Base-by-base conservation (phyloP, 306 rosid genomes). In the Carpinus viminea region DNA sequence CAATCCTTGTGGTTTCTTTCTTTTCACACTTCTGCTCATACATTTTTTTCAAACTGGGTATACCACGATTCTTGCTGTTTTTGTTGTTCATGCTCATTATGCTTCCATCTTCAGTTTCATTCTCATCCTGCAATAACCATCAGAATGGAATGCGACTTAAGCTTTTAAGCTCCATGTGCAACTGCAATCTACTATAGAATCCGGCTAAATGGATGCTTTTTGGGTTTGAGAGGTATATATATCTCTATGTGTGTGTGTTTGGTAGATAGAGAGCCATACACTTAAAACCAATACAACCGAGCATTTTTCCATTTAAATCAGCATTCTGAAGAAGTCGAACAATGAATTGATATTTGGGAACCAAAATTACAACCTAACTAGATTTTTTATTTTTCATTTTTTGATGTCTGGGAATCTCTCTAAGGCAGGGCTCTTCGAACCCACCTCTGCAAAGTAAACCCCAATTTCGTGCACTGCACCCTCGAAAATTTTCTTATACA, bases 1-100 rank as follows among this genome's bases (percentile, higher is more conserved):
- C 97, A 84, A 72, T 81, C 76, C 91, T 87, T 78, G 82, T 90
- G 75, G 80, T 87, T 87, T 89, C 91, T 43, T 74, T 84, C 85
- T 88, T 90, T 79, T 90, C 87, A 72, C 79, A 87, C 75, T 86
- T 78, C 86, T 81, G 92, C 83, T 80, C 83, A 65, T 87, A 88
- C 81, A 89, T 16, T 78, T 82, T 81, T 75, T 83, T 78, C 78
- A 94, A 79, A 85, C 86, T 88, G 74, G 75, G 60, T 28, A 78
- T 51, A 20, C 88, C 78, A 8, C 66, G 66, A 74, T 83, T 84
- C 79, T 77, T 88, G 75, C 47, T 84, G 77, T 68, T 70, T 77
- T 28, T 79, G 79, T 74, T 73, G 26, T 41, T 79, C 78, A 28
- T 24, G 1, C 50, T 73, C 61, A 59, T 74, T 57, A 18, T 61